Base-by-base conservation (phyloP, 148 eudicot species). In the Hydrangea macrophylla region DNA sequence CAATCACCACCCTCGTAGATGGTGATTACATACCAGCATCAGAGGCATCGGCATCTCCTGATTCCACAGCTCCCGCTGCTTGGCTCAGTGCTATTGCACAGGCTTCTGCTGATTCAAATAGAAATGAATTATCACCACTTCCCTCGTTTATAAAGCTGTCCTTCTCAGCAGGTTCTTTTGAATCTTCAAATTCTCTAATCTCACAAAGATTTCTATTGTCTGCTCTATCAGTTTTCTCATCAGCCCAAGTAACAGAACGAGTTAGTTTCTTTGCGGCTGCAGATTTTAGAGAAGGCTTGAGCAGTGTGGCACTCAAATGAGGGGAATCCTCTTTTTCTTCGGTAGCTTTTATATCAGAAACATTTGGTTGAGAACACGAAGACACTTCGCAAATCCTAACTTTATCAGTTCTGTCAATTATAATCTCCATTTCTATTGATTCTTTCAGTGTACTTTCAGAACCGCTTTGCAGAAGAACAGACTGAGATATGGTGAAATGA, bases 201-300 rank as follows among this genome's bases (percentile, higher is more conserved):
- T 87, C 88, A 51, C 84, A 76, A 62, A 84, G 88, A 74, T 79
- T 75, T 72, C 71, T 70, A 68, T 58, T 70, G 37, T 45, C 68
- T 67, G 60, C 54, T 70, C 75, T 68, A 70, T 69, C 78, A 31
- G 33, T 48, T 76, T 82, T 78, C 48, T 88, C 83, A 81, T 94
- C 96, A 37, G 96, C 93, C 99, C 99, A 90, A 42, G 93, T 67
- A 68, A 94, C 96, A 74, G 88, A 84, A 42, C 86, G 84, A n/a
- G 70, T 70, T 50, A 12, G 60, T 72, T 75, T 90, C 73, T 69
- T 88, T 26, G 71, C 58, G 73, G 73, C 78, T 25, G 80, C 76
- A 61, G 83, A 73, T 78, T 81, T 93, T 42, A 90, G 79, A 67
- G 96, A 81, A 68, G 92, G 72, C 68, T 80, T 88, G 57, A 69